Conservation (phyloP, 805 yeast species). For the Yarrowia sp. region DNA sequence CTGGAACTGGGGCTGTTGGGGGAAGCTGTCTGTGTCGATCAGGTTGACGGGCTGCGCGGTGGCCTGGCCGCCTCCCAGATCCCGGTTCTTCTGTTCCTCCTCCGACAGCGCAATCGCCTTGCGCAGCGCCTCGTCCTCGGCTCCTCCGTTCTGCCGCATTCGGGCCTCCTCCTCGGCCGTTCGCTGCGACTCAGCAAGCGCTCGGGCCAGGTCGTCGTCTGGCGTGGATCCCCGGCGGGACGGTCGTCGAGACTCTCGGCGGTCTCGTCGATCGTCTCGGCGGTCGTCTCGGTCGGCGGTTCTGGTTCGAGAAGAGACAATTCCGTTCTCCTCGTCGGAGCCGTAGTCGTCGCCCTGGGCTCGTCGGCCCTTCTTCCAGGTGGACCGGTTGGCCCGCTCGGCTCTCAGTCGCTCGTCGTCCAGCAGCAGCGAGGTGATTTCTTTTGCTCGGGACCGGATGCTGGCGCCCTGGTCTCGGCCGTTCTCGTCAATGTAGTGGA, state of each 20-base stretch:
- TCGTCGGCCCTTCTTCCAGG: slow-evolving; percentile 24
- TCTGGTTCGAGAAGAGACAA: slow-evolving; percentile 4
- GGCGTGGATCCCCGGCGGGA: slow-evolving; percentile 39
- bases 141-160: slow-evolving; percentile 42
- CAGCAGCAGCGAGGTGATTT: slow-evolving; percentile 69
- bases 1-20: slow-evolving; percentile 42
- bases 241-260: slow-evolving; percentile 35
- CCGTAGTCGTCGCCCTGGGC: slow-evolving; percentile 10
- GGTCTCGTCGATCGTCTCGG: slow-evolving; percentile 32
- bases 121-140: slow-evolving; percentile 60
- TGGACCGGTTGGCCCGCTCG: slow-evolving; percentile 14
- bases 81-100: slow-evolving; percentile 73
- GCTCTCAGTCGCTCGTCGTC: slow-evolving; percentile 73
- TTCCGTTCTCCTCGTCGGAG: slow-evolving; percentile 22
- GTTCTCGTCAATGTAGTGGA: slow-evolving; percentile 72
- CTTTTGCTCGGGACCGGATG: slow-evolving; percentile 86
- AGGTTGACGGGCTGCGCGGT: slow-evolving; percentile 30
- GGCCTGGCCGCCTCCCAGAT: slow-evolving; percentile 21
- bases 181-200: slow-evolving; percentile 71
- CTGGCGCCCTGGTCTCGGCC: slow-evolving; percentile 86
- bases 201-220: slow-evolving; percentile 68
- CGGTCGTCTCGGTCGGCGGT: slow-evolving; percentile 37
- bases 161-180: slow-evolving; percentile 84
- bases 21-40: slow-evolving; percentile 38
- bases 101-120: slow-evolving; percentile 67